Evolutionary conservation across 2,329 filamentous ascomycete genomes (phyloP).

Genomic region (Leptographium radiaticola): DNA sequence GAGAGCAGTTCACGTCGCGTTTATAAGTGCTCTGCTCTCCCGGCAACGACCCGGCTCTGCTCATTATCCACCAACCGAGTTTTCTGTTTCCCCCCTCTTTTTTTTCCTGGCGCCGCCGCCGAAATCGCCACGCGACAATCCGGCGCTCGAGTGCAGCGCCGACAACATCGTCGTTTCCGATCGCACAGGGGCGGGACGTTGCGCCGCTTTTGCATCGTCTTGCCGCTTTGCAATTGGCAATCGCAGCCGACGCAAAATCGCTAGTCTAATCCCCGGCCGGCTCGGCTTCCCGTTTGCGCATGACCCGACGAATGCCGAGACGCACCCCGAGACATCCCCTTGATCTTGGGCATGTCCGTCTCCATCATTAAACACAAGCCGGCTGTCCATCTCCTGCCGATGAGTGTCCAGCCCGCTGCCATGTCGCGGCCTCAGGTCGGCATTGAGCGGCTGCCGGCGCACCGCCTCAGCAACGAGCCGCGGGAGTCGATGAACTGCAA

Average conservation of each 20-base stretch:
- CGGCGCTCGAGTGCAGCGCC: too few species aligned
- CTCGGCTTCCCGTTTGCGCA: not conserved
- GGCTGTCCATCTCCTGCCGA: slow-evolving; percentile 20
- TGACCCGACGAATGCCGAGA: not conserved
- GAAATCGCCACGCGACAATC: too few species aligned
- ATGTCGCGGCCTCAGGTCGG: slow-evolving; percentile 68
- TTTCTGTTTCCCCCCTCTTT: not conserved
- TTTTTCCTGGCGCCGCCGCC: too few species aligned
- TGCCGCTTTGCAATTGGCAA: not conserved
- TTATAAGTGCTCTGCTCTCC: not conserved
- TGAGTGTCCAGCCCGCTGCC: slow-evolving; percentile 32
- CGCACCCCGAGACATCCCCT: not conserved
- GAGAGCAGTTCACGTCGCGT: not conserved
- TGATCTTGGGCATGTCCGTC: slow-evolving; percentile 22
- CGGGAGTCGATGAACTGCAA: slow-evolving; percentile 94
- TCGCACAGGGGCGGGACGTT: too few species aligned
- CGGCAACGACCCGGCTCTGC: not conserved
- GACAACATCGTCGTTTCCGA: too few species aligned
- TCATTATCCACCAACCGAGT: not conserved
- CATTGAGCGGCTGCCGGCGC: slow-evolving; percentile 64
- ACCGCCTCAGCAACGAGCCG: slow-evolving; percentile 60
- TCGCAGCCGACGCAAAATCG: not conserved
- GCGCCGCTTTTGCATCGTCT: too few species aligned
- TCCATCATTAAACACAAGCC: slow-evolving; percentile 28
- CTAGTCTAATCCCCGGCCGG: not conserved